Conservation (phyloP, 106 monocot species). For the Apostasia shenzhenica region DNA sequence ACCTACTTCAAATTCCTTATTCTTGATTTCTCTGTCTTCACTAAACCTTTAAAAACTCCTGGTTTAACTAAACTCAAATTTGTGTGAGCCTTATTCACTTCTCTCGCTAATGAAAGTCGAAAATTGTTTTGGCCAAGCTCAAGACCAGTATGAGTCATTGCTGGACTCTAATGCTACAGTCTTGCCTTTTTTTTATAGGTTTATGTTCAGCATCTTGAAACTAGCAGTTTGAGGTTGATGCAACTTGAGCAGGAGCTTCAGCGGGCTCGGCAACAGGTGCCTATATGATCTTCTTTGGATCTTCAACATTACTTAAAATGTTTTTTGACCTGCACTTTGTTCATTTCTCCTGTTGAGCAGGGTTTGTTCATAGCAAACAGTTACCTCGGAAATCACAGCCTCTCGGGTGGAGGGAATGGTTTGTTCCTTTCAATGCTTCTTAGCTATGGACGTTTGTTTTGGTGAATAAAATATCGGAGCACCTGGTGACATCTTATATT, state of each 20-base stretch:
- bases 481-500: too few relatives aligned
- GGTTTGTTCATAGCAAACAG: slow-evolving; percentile 50
- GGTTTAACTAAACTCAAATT: too few relatives aligned
- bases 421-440: not conserved
- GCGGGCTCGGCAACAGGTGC: slow-evolving; percentile 60
- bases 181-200: slow-evolving; percentile 31
- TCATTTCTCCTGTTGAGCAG: slow-evolving; percentile 16
- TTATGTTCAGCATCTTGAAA: slow-evolving; percentile 83
- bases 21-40: too few relatives aligned
- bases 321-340: not conserved
- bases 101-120: too few relatives aligned
- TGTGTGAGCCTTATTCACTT: too few relatives aligned
- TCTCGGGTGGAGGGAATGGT: slow-evolving; percentile 46
- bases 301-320: too few relatives aligned
- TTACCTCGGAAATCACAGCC: slow-evolving; percentile 37
- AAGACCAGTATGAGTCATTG: too few relatives aligned
- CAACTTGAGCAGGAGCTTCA: slow-evolving; percentile 89
- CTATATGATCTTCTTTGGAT: too few relatives aligned
- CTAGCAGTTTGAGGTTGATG: slow-evolving; percentile 49
- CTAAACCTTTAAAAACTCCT: too few relatives aligned
- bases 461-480: not conserved
- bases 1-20: too few relatives aligned
- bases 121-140: too few relatives aligned
- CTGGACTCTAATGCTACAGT: not conserved
- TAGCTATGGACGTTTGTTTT: not conserved